Percentiles rank a stretch among this genome's conserved stretches.
Conservation (phyloP, 164 flowering plant genomes). For the Aristolochia californica region DNA sequence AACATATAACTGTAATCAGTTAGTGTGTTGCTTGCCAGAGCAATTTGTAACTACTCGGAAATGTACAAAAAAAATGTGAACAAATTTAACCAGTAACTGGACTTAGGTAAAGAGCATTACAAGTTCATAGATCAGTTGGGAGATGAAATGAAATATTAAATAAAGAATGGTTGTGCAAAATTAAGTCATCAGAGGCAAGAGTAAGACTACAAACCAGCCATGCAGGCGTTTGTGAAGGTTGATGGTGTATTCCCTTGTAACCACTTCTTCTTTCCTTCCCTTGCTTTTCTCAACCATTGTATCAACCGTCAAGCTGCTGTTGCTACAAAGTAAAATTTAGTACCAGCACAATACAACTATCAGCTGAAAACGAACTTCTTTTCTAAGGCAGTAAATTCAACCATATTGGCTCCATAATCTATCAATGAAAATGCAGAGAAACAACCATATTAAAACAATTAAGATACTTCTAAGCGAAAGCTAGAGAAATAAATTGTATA, state of each 20-base stretch:
- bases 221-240: constrained; percentile 64
- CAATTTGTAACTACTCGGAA: no score
- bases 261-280: constrained; percentile 62
- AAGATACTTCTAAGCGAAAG: no score
- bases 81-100: background rate
- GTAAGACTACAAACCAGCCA: constrained; percentile 27
- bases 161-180: background rate
- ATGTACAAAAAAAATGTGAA: background rate
- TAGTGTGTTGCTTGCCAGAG: no score
- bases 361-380: no score
- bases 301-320: background rate
- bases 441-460: no score
- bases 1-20: no score
- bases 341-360: no score
- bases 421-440: no score
- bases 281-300: constrained; percentile 50
- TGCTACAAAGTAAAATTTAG: background rate
- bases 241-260: constrained; percentile 59
- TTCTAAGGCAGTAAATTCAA: no score
- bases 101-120: background rate
- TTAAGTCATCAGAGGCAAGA: background rate
- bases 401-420: no score
- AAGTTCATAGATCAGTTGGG: background rate
- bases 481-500: no score
- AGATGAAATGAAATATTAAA: background rate